Evolutionary conservation across 2,329 filamentous ascomycete species (phyloP).

Genomic region (Acephala macrosclerotiorum): DNA sequence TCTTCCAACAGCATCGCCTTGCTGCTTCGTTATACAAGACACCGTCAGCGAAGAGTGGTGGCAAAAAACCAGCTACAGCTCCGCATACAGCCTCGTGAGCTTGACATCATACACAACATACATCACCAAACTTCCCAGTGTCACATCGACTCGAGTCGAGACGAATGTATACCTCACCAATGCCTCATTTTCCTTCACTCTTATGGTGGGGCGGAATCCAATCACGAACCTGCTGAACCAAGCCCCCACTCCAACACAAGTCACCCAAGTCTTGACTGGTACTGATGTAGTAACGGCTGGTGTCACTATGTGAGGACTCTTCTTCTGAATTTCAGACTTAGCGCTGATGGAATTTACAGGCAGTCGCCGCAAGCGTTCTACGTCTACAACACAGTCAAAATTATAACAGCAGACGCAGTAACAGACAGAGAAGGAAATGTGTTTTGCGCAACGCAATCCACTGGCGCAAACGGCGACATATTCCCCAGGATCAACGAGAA

Average conservation of each 20-base stretch:
- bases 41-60: constrained; percentile 30
- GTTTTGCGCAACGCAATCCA: constrained; percentile 21
- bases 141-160: constrained; percentile 13
- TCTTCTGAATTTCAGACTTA: not conserved
- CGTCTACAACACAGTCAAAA: constrained; percentile 33
- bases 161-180: constrained; percentile 21
- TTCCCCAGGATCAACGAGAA: constrained; percentile 26
- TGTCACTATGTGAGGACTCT: constrained; percentile 24
- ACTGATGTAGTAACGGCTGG: constrained; percentile 27
- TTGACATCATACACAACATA: constrained; percentile 29
- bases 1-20: constrained; percentile 4
- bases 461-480: not conserved
- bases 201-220: constrained; percentile 21
- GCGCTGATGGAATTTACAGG: constrained; percentile 13
- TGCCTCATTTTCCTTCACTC: constrained; percentile 17
- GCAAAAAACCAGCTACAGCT: constrained; percentile 16
- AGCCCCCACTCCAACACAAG: constrained; percentile 9
- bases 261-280: constrained; percentile 8
- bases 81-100: constrained; percentile 17
- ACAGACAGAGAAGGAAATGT: constrained; percentile 18
- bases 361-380: constrained; percentile 34
- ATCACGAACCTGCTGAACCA: constrained; percentile 19
- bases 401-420: constrained; percentile 29
- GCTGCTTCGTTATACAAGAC: constrained; percentile 34
- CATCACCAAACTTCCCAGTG: constrained; percentile 15